phyloP scores from a whole-genome alignment of 2,329 filamentous ascomycete species.

The Colletotrichum gloeosporioides region DNA sequence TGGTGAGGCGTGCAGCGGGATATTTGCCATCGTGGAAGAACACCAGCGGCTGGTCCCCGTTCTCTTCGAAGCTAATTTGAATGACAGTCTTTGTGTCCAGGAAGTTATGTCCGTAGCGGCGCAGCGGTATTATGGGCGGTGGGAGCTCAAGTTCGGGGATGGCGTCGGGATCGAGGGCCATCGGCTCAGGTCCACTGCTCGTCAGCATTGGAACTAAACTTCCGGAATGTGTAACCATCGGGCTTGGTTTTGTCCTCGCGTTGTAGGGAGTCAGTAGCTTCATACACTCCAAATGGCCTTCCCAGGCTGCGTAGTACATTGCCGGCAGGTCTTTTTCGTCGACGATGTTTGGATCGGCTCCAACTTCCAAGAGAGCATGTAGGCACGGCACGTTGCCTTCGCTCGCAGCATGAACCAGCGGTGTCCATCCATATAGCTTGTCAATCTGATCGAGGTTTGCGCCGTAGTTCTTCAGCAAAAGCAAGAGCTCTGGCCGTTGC shows the following conservation, averaged over 20 bases:
- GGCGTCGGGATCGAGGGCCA: conserved; percentile 80
- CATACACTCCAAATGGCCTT: conserved; percentile 95
- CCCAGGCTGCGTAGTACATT: conserved; percentile 99
- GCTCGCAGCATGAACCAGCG: conserved; percentile 93
- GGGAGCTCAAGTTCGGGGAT: conserved; percentile 93
- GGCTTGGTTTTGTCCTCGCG: conserved; percentile 46
- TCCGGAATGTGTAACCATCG: conserved; percentile 47
- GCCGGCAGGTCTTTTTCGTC: conserved; percentile 94
- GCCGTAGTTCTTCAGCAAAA: conserved; percentile 83
- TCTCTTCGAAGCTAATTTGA: conserved; percentile 85
- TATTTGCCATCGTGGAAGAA: conserved; percentile 99
- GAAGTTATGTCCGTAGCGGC: conserved; percentile 97
- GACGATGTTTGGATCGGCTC: conserved; percentile 77
- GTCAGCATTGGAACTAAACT: conserved; percentile 48
- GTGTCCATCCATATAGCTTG: conserved; percentile 97
- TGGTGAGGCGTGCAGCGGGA: conserved; percentile 90
- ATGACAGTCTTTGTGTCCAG: conserved; percentile 97
- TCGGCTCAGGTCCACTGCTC: conserved; percentile 59
- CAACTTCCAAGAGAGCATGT: conserved; percentile 78
- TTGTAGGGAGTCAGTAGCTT: conserved; percentile 74
- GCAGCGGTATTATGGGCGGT: conserved; percentile 92
- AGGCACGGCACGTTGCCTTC: conserved; percentile 93
- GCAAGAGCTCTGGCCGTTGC: conserved; percentile 77
- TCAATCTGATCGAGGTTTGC: conserved; percentile 92
- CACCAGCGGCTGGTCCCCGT: conserved; percentile 76